Conservation (phyloP, 106 monocot genomes). For the Phalaenopsis aphrodite region DNA sequence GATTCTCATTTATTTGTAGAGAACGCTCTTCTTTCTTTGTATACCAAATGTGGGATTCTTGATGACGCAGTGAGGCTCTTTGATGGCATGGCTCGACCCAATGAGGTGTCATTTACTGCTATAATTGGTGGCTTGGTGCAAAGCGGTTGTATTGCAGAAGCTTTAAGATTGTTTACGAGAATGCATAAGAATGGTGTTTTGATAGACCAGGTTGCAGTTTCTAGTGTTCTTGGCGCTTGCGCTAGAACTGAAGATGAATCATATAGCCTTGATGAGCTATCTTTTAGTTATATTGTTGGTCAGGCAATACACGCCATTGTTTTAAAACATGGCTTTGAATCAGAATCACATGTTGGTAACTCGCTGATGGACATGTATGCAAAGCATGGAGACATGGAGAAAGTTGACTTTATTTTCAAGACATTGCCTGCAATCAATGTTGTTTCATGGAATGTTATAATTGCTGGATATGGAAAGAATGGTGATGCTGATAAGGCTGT, state of each 20-base stretch:
- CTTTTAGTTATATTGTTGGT: constrained; percentile 13
- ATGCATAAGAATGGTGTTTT: constrained; percentile 51
- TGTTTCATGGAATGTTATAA: constrained; percentile 85
- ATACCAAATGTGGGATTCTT: constrained; percentile 48
- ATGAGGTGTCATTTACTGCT: constrained; percentile 89
- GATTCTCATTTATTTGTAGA: constrained; percentile 51
- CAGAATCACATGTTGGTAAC: constrained; percentile 62
- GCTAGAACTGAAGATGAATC: constrained; percentile 21
- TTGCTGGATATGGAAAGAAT: constrained; percentile 63
- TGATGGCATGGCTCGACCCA: constrained; percentile 41
- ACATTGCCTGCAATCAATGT: constrained; percentile 33
- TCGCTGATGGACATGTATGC: constrained; percentile 71
- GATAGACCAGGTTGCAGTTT: constrained; percentile 60
- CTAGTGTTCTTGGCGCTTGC: constrained; percentile 64
- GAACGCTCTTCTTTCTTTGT: constrained; percentile 76
- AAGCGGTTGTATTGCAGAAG: constrained; percentile 32
- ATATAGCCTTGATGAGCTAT: not conserved
- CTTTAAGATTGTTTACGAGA: constrained; percentile 55
- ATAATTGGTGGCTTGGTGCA: constrained; percentile 75
- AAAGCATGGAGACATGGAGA: constrained; percentile 45
- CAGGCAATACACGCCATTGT: constrained; percentile 40
- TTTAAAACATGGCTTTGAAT: constrained; percentile 49
- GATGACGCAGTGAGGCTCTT: constrained; percentile 53
- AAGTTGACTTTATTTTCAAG: constrained; percentile 44
- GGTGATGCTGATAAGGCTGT: constrained; percentile 47